Conservation (phyloP, 192 early-diverging fungal genomes). For the Mycoemilia scoparia region DNA sequence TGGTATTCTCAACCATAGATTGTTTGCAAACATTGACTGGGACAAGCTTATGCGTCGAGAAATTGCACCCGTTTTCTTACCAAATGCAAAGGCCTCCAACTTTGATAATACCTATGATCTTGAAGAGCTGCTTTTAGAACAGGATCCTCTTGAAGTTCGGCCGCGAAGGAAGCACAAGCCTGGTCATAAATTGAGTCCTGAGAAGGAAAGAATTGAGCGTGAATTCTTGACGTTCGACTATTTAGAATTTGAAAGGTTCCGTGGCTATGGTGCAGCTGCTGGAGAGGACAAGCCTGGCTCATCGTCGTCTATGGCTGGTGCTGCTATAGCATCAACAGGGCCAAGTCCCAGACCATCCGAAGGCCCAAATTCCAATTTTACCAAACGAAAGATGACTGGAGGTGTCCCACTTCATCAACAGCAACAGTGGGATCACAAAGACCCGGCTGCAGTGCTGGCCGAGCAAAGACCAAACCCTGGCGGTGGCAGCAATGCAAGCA, state of each 20-base stretch:
- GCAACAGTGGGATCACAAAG: background rate
- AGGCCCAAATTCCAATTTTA: background rate
- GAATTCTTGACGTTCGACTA: conserved; percentile 68
- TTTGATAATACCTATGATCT: conserved; percentile 94
- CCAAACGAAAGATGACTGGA: background rate
- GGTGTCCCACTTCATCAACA: background rate
- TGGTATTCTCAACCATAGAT: conserved; percentile 54
- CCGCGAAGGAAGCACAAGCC: conserved; percentile 31
- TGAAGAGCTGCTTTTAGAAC: conserved; percentile 92
- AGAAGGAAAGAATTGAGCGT: conserved; percentile 51
- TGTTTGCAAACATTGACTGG: conserved; percentile 67
- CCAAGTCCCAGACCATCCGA: background rate
- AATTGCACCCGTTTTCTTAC: conserved; percentile 60
- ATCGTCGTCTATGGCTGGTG: conserved; percentile 51
- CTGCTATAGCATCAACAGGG: conserved; percentile 1
- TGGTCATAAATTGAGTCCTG: conserved; percentile 16
- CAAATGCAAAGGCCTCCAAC: conserved; percentile 74
- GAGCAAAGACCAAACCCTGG: background rate
- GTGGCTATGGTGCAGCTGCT: conserved; percentile 38
- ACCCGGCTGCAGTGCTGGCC: background rate
- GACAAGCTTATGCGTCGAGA: conserved; percentile 46
- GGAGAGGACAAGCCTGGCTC: conserved; percentile 34
- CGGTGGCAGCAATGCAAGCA: background rate
- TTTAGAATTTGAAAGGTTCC: conserved; percentile 57
- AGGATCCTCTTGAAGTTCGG: conserved; percentile 74